Percentiles rank a stretch among this genome's conserved stretches.
Conservation (phyloP, 2,329 filamentous ascomycete species). For the Pseudophaeomoniella oleicola region DNA sequence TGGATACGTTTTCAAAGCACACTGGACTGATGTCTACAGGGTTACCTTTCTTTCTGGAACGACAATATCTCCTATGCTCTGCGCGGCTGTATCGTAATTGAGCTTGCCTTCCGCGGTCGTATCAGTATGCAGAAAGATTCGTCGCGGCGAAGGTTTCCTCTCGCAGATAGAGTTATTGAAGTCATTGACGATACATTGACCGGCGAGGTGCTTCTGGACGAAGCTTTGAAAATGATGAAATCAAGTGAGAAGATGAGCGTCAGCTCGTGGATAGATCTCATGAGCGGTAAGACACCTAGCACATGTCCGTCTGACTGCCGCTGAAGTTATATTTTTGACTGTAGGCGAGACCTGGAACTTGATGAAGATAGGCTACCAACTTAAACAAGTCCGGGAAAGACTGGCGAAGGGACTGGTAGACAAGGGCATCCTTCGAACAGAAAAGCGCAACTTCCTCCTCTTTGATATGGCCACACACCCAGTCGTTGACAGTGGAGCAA, state of each 20-base stretch:
- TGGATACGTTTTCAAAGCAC: not conserved
- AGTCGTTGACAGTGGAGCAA: constrained; percentile 87
- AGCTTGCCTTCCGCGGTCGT: constrained; percentile 86
- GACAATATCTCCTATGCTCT: constrained; percentile 99
- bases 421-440: constrained; percentile 94
- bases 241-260: constrained; percentile 99
- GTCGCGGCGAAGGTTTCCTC: constrained; percentile 75
- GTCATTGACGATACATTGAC: constrained; percentile 94
- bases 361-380: constrained; percentile 99
- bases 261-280: constrained; percentile 94
- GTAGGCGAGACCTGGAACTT: constrained; percentile 97
- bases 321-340: constrained; percentile 2
- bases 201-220: constrained; percentile 90
- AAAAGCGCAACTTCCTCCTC: constrained; percentile 98
- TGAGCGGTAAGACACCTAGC: constrained; percentile 60
- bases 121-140: constrained; percentile 98
- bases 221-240: constrained; percentile 99
- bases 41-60: constrained; percentile 99
- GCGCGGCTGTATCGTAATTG: constrained; percentile 94
- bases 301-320: constrained; percentile 1
- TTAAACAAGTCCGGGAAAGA: constrained; percentile 97
- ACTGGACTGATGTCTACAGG: constrained; percentile 37
- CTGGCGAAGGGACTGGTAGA: constrained; percentile 95
- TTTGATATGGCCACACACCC: constrained; percentile 99
- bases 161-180: constrained; percentile 88